Evolutionary conservation across 176 grass and related monocot genomes (phyloP), one percentile per base, ranked within the genome.

Genomic region (Poa annua): DNA sequence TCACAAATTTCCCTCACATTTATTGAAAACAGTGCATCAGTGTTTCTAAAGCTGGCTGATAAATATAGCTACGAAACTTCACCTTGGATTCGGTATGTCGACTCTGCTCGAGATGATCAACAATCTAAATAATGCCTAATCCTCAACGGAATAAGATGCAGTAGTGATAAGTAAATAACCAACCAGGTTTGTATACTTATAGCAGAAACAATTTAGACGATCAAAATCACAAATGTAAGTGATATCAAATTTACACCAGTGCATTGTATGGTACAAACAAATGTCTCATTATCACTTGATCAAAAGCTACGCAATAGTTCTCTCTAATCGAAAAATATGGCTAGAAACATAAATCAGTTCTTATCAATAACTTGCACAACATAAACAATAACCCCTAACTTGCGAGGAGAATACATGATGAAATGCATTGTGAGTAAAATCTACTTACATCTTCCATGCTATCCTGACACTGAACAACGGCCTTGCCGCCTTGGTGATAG

Each of bases 401-500:
- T 8, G 6, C 5, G 7, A 39, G 38, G 38, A 5, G 38, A 1
- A 39, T 16, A 16, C 1, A 50, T 50, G 48, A 50, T 16, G 48
- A 50, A 50, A 50, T 50, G 13, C 48, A 50, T 50, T 16, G 3
- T 50, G 14, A 50, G 48, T 15, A 16, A 50, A 50, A 50, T 50
- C 48, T 13, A 50, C 35, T 36, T 36, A 36, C 48, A 15, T 50
- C 13, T 50, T 50, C 15, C 0, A 50, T 50, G 48, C 48, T 50
- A 50, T 50, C 14, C 13, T 5, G 89, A 70, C 91, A 92, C 38
- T 92, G 83, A 51, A 97, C 6, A 66, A 90, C 89, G 25, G 91
- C 77, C 70, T 94, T 97, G 17, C 89, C n/a, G 91, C 77, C 70
- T 94, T 97, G 17, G 91, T 91, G 69, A 97, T 94, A 52, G 89